These are phyloP conservation scores for Lactifluus subvellereus DNA, from an alignment of 768 basidiomycete species.

Conservation along the genomic window DNA sequence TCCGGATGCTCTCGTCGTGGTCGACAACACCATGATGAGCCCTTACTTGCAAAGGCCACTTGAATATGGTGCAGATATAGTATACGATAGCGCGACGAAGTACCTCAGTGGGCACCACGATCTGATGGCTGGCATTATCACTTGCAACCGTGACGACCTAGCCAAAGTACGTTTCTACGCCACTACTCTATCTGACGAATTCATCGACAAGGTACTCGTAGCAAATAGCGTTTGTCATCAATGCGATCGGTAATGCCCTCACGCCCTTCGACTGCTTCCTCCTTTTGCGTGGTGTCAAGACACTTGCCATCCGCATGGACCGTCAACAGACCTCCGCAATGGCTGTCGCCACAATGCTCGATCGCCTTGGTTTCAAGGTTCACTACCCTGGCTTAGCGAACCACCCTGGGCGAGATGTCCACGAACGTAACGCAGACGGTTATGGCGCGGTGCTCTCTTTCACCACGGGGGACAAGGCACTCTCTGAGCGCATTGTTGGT, in stretches of 20 bases:
- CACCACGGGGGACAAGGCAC: conserved; percentile 82
- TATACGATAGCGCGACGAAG: conserved; percentile 97
- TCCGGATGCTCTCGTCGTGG: conserved; percentile 76
- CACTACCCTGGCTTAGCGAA: conserved; percentile 85
- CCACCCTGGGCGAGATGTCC: conserved; percentile 84
- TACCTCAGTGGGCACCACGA: conserved; percentile 98
- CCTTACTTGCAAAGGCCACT: conserved; percentile 94
- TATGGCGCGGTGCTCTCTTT: conserved; percentile 94
- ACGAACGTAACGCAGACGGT: conserved; percentile 84
- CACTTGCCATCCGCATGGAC: conserved; percentile 93
- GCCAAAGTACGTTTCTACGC: conserved; percentile 55
- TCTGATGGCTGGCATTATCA: conserved; percentile 95
- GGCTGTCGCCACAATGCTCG: conserved; percentile 80
- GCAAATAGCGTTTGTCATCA: conserved; percentile 89
- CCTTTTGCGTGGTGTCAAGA: conserved; percentile 92
- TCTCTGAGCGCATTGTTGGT: conserved; percentile 91
- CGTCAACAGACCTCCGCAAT: conserved; percentile 81
- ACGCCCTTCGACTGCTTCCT: conserved; percentile 97
- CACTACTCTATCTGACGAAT: conserved; percentile 10
- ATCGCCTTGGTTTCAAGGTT: conserved; percentile 79
- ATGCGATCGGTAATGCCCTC: conserved; percentile 88
- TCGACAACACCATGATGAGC: conserved; percentile 99
- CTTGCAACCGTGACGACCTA: conserved; percentile 86
- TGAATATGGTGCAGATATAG: conserved; percentile 93
- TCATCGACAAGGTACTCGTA: conserved; percentile 30